phyloP scores from a whole-genome alignment of 805 yeast species.

The Yarrowia porcina region DNA sequence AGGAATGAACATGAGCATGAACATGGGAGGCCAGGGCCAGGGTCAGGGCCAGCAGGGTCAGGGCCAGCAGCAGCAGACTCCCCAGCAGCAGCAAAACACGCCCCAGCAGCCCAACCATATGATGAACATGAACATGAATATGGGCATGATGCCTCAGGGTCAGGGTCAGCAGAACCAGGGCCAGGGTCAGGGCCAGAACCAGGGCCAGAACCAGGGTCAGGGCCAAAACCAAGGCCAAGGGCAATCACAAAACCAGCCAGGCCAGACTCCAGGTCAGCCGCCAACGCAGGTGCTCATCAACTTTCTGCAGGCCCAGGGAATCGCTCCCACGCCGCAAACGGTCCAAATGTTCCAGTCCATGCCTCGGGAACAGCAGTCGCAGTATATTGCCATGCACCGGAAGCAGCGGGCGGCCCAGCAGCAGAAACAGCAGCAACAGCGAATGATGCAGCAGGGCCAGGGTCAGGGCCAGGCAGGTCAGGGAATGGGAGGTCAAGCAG shows the following conservation, averaged over 20 bases:
- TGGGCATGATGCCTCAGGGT: constrained; percentile 17
- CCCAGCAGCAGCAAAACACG: constrained; percentile 7
- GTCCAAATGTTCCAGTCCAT: constrained; percentile 28
- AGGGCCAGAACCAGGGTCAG: neutral
- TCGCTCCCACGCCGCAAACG: constrained; percentile 20
- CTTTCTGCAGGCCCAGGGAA: constrained; percentile 25
- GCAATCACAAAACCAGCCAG: neutral
- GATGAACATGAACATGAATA: constrained; percentile 7
- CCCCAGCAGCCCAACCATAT: constrained; percentile 26
- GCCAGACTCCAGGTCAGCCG: neutral
- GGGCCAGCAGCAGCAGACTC: constrained; percentile 11
- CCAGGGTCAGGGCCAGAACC: neutral
- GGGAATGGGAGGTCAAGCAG: neutral
- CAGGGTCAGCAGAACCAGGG: constrained; percentile 6
- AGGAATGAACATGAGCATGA: constrained; percentile 8
- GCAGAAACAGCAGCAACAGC: constrained; percentile 28
- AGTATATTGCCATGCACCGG: constrained; percentile 26
- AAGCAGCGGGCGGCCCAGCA: constrained; percentile 31
- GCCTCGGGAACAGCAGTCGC: constrained; percentile 33
- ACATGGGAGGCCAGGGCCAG: constrained; percentile 17
- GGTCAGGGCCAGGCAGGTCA: constrained; percentile 16
- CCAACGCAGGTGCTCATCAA: neutral
- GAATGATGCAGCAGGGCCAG: constrained; percentile 34
- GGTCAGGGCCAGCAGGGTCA: constrained; percentile 28
- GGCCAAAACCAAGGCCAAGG: constrained; percentile 28